Evolutionary conservation across 352 stramenopile genomes (phyloP), one percentile per base, ranked within the genome.

Genomic region (Pythium plurisporium): DNA sequence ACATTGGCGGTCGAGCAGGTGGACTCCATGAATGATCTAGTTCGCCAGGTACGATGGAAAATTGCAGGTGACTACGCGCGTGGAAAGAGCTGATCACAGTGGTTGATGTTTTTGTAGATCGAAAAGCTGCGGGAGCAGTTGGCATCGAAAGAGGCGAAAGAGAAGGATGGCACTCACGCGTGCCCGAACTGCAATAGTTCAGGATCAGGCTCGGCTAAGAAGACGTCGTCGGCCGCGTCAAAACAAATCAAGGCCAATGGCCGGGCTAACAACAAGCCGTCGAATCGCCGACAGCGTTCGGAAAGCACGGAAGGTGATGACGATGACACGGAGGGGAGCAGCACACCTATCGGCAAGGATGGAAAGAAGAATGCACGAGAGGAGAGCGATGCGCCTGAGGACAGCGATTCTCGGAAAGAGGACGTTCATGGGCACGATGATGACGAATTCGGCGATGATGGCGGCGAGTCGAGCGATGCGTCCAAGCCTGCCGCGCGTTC

Each of bases 21-120:
- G 17, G 82, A 90, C 60, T 89, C 79, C 8, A 92, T 92, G 50
- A 90, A 92, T 54, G 76, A 89, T 44, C 77, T 92, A 30, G 82
- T 92, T 26, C 72, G 69, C 26, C 79, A 89, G 77, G 75, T 87
- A 62, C 7, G 54, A n/a, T n/a, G n/a, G n/a, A 27, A 10, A 11
- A 10, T 43, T 38, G 20, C 30, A 7, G 5, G n/a, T 47, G 11
- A 29, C 5, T 27, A 12, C n/a, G 41, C 10, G 1, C 29, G 6
- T 2, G 19, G 15, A 23, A 6, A 47, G 15, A 7, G 41, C 8
- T 25, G 22, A 11, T 48, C 12, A 48, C 20, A 27, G 5, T 31
- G 19, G 7, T n/a, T 36, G 11, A 55, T 27, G 12, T 20, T 38
- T 45, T 10, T 20, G 15, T 38, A 88, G 70, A 67, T 89, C 44